These are phyloP conservation scores for Pholiota conissans DNA, from an alignment of 768 basidiomycete genomes.

Conservation along the genomic window DNA sequence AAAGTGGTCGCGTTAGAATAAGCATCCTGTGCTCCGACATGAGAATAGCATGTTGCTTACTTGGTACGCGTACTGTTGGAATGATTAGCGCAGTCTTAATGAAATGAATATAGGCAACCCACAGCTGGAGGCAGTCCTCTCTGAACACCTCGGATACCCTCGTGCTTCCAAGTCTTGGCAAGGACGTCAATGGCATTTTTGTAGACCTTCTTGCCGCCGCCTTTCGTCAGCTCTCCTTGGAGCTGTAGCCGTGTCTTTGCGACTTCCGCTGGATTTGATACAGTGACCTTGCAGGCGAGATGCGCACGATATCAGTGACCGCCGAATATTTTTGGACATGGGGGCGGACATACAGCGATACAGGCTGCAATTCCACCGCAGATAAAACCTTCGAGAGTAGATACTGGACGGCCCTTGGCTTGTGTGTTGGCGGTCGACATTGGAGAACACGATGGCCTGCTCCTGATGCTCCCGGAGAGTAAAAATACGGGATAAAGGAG, in stretches of 20 bases:
- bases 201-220: conserved; percentile 75
- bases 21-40: background rate
- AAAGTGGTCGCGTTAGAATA: conserved; percentile 4
- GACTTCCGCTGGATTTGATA: conserved; percentile 81
- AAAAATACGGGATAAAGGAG: background rate
- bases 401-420: conserved; percentile 36
- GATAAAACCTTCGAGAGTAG: conserved; percentile 79
- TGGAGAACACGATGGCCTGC: conserved; percentile 1
- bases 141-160: conserved; percentile 90
- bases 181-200: conserved; percentile 85
- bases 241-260: conserved; percentile 96
- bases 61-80: conserved; percentile 83
- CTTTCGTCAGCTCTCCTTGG: conserved; percentile 90
- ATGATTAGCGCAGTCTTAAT: conserved; percentile 1
- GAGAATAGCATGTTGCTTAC: conserved; percentile 39
- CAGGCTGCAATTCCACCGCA: conserved; percentile 92
- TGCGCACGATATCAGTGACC: background rate
- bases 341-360: conserved; percentile 67
- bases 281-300: conserved; percentile 55
- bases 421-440: conserved; percentile 15
- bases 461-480: background rate
- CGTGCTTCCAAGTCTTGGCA: conserved; percentile 84
- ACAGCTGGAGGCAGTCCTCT: conserved; percentile 91
- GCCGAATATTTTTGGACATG: conserved; percentile 1
- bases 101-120: background rate